These are phyloP conservation scores for Kalmanozyma brasiliensis DNA, from an alignment of 1,284 basidiomycete species.

Conservation along the genomic window DNA sequence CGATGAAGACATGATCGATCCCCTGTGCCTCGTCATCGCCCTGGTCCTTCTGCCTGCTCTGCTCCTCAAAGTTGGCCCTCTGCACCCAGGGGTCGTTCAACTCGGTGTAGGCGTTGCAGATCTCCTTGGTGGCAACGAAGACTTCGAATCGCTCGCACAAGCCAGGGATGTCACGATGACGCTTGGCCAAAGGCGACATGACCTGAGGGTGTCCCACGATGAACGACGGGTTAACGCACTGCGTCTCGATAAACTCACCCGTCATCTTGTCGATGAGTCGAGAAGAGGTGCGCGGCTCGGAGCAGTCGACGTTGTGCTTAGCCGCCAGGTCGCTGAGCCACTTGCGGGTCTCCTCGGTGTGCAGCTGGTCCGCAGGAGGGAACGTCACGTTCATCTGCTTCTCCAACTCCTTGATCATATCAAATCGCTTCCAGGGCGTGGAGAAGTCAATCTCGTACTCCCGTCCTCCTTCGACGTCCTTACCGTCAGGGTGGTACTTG, in stretches of 20 bases:
- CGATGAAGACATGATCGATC: slow-evolving; percentile 74
- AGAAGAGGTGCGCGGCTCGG: slow-evolving; percentile 93
- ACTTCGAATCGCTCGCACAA: slow-evolving; percentile 98
- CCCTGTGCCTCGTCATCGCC: slow-evolving; percentile 99
- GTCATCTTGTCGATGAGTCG: slow-evolving; percentile 96
- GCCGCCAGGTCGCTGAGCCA: slow-evolving; percentile 85
- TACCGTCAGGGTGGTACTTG: slow-evolving; percentile 91
- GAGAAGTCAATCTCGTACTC: slow-evolving; percentile 87
- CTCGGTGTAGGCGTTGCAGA: slow-evolving; percentile 81
- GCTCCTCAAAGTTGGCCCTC: slow-evolving; percentile 91
- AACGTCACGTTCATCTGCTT: slow-evolving; percentile 92
- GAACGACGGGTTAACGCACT: slow-evolving; percentile 96
- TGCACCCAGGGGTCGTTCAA: slow-evolving; percentile 79
- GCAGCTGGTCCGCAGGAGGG: slow-evolving; percentile 89
- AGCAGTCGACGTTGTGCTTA: slow-evolving; percentile 94
- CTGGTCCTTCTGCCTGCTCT: slow-evolving; percentile 89
- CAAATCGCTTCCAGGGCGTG: slow-evolving; percentile 98
- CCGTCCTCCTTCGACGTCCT: slow-evolving; percentile 74
- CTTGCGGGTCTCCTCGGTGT: slow-evolving; percentile 87
- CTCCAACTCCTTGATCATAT: slow-evolving; percentile 95
- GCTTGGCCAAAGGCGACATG: slow-evolving; percentile 91
- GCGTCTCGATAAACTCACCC: slow-evolving; percentile 95
- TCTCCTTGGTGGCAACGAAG: slow-evolving; percentile 98
- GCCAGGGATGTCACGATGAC: slow-evolving; percentile 71
- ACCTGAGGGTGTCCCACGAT: slow-evolving; percentile 97